These are phyloP conservation scores for Lodderomyces theae DNA, from an alignment of 1,139 yeast species.

Conservation along the genomic window DNA sequence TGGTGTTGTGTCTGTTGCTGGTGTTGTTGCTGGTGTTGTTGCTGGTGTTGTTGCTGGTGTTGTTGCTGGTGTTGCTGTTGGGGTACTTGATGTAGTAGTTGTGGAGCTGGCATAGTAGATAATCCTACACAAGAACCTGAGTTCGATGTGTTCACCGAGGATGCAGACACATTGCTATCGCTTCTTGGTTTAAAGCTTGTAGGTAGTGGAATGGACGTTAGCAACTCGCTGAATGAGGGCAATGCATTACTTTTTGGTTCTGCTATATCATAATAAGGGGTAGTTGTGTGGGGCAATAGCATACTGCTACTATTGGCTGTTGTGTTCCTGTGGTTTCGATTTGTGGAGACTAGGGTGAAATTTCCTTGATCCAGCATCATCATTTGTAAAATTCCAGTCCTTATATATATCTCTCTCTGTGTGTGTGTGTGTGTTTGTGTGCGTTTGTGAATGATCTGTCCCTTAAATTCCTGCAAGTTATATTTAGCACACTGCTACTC, in stretches of 20 bases:
- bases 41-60: slow-evolving; percentile 3
- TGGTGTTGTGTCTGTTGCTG: neutral
- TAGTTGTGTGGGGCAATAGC: neutral
- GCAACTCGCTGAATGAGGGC: slow-evolving; percentile 39
- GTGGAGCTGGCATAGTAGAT: neutral
- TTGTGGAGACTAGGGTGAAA: neutral
- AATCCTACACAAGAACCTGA: neutral
- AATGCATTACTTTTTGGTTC: slow-evolving; percentile 17
- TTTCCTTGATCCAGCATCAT: neutral
- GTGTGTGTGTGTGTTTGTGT: neutral
- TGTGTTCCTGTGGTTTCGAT: neutral
- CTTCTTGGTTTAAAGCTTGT: slow-evolving; percentile 22
- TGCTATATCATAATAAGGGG: neutral
- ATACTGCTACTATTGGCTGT: neutral
- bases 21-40: neutral
- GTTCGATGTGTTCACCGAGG: neutral
- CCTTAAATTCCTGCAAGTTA: too few species aligned
- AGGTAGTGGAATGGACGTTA: slow-evolving; percentile 37
- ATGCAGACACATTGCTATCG: slow-evolving; percentile 4
- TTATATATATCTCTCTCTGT: too few species aligned
- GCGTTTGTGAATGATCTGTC: neutral
- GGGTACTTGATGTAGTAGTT: neutral
- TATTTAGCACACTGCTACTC: too few species aligned
- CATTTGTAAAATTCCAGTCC: neutral
- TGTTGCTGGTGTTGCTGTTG: slow-evolving; percentile 3